A percentile compares a stretch with the other conserved stretches of the same genome.
phyloP scores from a whole-genome alignment of 1,139 yeast genomes.

The Kurtzmaniella natalensis region DNA sequence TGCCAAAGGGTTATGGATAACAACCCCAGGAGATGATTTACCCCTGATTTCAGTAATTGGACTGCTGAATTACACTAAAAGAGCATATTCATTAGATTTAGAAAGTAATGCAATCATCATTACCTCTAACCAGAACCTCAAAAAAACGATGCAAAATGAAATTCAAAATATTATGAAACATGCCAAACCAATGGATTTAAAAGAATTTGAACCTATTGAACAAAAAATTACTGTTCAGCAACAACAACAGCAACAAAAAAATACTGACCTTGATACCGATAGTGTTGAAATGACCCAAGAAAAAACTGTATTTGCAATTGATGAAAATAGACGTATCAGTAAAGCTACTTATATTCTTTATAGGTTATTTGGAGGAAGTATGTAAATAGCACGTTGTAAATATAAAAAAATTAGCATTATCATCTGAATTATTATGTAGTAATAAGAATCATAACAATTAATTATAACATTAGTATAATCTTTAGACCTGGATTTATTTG shows the following conservation, averaged over 20 bases:
- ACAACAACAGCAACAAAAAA: conserved; percentile 1
- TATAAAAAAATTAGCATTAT: conserved; percentile 5
- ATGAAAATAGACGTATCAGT: conserved; percentile 56
- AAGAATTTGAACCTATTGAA: conserved; percentile 51
- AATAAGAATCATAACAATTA: conserved; percentile 25
- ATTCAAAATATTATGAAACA: conserved; percentile 54
- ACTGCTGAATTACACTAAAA: conserved; percentile 85
- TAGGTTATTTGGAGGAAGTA: conserved; percentile 58
- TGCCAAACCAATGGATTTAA: conserved; percentile 47
- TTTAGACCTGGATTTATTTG: neutral
- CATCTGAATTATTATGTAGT: conserved; percentile 8
- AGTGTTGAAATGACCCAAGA: too few relatives aligned
- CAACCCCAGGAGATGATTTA: conserved; percentile 49
- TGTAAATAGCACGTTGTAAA: conserved; percentile 25
- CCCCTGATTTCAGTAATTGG: conserved; percentile 85
- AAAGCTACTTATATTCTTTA: conserved; percentile 62
- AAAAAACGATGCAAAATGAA: conserved; percentile 56
- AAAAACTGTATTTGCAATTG: conserved; percentile 26
- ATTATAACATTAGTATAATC: conserved; percentile 10
- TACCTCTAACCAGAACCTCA: conserved; percentile 62
- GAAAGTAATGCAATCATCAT: conserved; percentile 82
- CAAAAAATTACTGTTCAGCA: conserved; percentile 1
- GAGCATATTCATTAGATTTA: conserved; percentile 84
- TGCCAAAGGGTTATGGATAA: conserved; percentile 95
- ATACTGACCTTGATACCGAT: too few relatives aligned